Evolutionary conservation across 176 grass and related monocot species (phyloP).

Genomic region (Avena sativa): DNA sequence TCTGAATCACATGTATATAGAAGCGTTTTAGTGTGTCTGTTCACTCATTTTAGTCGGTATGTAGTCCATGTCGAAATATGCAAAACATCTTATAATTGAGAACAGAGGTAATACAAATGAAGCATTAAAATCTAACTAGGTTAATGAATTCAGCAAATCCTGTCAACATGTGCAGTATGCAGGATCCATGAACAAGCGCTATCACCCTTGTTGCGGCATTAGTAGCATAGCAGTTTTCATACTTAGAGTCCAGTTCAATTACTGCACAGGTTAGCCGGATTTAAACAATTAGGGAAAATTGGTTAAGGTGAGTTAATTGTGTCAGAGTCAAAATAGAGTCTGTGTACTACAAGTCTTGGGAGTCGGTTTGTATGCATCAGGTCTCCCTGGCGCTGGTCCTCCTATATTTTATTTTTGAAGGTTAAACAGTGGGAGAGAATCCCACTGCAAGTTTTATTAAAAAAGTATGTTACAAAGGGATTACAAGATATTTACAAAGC

Average conservation of each 20-base stretch:
- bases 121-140: conserved; percentile 16
- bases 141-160: not conserved
- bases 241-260: not conserved
- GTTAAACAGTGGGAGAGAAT: too few species aligned
- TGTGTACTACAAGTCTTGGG: not conserved
- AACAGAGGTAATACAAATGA: not conserved
- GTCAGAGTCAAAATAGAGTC: not conserved
- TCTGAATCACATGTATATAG: too few species aligned
- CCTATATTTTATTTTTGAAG: too few species aligned
- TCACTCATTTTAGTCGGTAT: too few species aligned
- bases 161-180: not conserved
- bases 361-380: not conserved
- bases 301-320: not conserved
- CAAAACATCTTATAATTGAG: too few species aligned
- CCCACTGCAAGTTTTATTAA: too few species aligned
- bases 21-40: too few species aligned
- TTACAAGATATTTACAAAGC: too few species aligned
- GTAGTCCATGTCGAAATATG: too few species aligned
- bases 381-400: not conserved
- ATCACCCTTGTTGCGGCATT: not conserved
- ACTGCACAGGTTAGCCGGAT: not conserved
- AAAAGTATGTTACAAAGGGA: too few species aligned
- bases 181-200: too few species aligned
- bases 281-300: not conserved
- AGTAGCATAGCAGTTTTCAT: not conserved